Evolutionary conservation across 768 basidiomycete genomes (phyloP).

Genomic region (Inosperma sp.): DNA sequence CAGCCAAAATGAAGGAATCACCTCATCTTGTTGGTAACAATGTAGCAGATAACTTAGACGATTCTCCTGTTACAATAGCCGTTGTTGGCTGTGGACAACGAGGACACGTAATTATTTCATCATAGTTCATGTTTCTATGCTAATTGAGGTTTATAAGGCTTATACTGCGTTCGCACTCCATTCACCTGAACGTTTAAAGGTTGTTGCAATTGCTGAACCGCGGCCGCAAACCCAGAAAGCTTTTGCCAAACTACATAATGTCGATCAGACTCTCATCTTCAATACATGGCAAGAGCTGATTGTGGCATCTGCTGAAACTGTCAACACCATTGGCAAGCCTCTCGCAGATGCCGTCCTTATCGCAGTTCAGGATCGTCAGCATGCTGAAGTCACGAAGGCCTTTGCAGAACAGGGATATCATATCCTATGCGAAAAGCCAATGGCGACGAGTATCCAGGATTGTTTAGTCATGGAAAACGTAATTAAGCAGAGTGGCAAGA

Average conservation of each 20-base stretch:
- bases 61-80: slow-evolving; percentile 57
- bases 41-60: not conserved
- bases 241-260: slow-evolving; percentile 51
- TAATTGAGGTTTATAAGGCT: too few relatives aligned
- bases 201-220: slow-evolving; percentile 85
- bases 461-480: slow-evolving; percentile 73
- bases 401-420: slow-evolving; percentile 83
- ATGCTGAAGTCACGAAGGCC: slow-evolving; percentile 65
- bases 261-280: slow-evolving; percentile 71
- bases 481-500: slow-evolving; percentile 60
- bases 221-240: slow-evolving; percentile 56
- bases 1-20: slow-evolving; percentile 24
- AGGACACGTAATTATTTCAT: slow-evolving; percentile 49
- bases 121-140: too few relatives aligned
- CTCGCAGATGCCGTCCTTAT: slow-evolving; percentile 82
- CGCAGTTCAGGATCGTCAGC: slow-evolving; percentile 77
- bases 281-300: slow-evolving; percentile 66
- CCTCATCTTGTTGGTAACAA: slow-evolving; percentile 6
- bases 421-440: slow-evolving; percentile 90
- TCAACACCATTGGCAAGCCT: slow-evolving; percentile 58
- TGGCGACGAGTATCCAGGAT: slow-evolving; percentile 72
- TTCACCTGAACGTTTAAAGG: slow-evolving; percentile 60
- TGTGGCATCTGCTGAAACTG: slow-evolving; percentile 60
- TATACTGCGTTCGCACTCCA: slow-evolving; percentile 62
- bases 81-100: slow-evolving; percentile 83